Evolutionary conservation across 2,329 filamentous ascomycete genomes (phyloP).

Genomic region (Cladosporium sp.): DNA sequence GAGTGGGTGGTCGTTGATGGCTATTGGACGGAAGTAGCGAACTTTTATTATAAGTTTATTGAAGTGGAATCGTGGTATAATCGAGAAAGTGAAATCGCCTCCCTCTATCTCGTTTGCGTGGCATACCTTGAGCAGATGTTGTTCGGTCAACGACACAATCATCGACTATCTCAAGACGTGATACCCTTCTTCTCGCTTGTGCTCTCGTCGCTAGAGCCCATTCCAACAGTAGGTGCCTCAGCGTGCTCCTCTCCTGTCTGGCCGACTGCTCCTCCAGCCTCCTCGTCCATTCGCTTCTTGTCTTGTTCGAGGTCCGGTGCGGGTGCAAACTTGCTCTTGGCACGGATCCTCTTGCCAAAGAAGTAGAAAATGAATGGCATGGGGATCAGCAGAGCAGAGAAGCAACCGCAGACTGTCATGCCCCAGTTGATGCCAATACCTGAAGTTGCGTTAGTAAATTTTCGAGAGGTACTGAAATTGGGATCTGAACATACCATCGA

Average conservation of each 20-base stretch:
- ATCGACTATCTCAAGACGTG: not conserved
- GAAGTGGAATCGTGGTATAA: not conserved
- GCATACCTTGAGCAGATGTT: not conserved
- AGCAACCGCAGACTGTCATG: constrained; percentile 46
- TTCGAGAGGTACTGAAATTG: constrained; percentile 9
- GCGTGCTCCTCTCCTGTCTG: not conserved
- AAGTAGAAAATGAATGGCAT: constrained; percentile 48
- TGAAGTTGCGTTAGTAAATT: not conserved
- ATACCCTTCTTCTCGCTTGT: constrained; percentile 9
- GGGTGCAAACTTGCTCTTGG: constrained; percentile 45
- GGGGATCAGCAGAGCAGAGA: constrained; percentile 45
- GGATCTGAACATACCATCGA: constrained; percentile 35
- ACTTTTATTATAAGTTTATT: not conserved
- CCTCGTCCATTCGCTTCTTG: constrained; percentile 38
- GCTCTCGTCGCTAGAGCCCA: constrained; percentile 15
- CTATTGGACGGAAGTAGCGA: constrained; percentile 30
- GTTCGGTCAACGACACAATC: not conserved
- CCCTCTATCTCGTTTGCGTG: not conserved
- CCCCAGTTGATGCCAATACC: constrained; percentile 53
- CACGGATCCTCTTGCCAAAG: constrained; percentile 44
- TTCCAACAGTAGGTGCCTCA: not conserved
- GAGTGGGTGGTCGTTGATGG: constrained; percentile 30
- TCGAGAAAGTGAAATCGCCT: not conserved
- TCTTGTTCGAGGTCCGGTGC: constrained; percentile 41
- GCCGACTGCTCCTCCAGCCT: constrained; percentile 16